A percentile compares a stretch with the other conserved stretches of the same genome.
Conservation (phyloP, 108 stramenopile genomes). For the Cyclotella baltica region DNA sequence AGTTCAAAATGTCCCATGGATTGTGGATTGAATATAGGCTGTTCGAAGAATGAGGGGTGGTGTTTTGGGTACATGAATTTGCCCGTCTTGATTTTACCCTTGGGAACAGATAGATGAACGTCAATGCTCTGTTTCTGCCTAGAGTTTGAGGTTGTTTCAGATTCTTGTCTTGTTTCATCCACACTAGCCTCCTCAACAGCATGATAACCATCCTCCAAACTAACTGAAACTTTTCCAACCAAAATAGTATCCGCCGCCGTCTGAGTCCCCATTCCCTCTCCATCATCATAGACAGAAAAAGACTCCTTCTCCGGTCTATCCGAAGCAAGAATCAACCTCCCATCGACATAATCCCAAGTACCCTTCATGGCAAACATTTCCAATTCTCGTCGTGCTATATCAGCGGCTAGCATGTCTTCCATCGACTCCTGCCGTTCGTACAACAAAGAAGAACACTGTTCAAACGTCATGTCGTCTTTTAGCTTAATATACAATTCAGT, state of each 20-base stretch:
- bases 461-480: slow-evolving; percentile 79
- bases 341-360: slow-evolving; percentile 80
- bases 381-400: slow-evolving; percentile 39
- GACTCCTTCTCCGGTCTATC: slow-evolving; percentile 70
- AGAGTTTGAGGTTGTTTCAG: slow-evolving; percentile 9
- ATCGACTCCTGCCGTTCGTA: slow-evolving; percentile 40
- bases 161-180: too few relatives aligned
- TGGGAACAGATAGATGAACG: slow-evolving; percentile 78
- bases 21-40: slow-evolving; percentile 71
- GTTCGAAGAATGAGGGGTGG: slow-evolving; percentile 85
- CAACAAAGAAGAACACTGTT: slow-evolving; percentile 58
- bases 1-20: slow-evolving; percentile 69
- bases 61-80: slow-evolving; percentile 80
- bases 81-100: slow-evolving; percentile 76
- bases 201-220: slow-evolving; percentile 58
- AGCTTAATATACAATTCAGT: slow-evolving; percentile 82
- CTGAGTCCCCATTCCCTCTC: slow-evolving; percentile 1
- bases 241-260: slow-evolving; percentile 69
- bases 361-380: slow-evolving; percentile 65
- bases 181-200: slow-evolving; percentile 49
- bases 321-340: slow-evolving; percentile 80
- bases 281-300: slow-evolving; percentile 23
- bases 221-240: slow-evolving; percentile 71
- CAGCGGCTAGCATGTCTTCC: slow-evolving; percentile 39
- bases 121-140: slow-evolving; percentile 43